Base-by-base conservation (phyloP, 345 rosid genomes). In the Gossypium mustelinum region DNA sequence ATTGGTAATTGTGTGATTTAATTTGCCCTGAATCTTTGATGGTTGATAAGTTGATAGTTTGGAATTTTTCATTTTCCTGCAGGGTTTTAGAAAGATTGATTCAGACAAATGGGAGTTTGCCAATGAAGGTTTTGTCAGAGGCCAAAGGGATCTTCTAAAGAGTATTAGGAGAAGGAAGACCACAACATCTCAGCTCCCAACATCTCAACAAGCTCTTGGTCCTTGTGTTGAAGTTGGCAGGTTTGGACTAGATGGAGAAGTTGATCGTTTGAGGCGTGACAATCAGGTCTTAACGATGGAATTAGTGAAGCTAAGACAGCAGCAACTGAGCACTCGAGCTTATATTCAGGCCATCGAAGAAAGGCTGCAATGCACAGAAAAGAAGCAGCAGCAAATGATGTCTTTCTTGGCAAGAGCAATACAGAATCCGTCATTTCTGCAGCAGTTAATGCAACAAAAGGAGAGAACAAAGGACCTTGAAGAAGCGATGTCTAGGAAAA, bases 1-100 rank as follows among this genome's bases (percentile, higher is more conserved):
- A 45, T 27, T 20, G 59, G 57, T 56, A 17, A 0, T 18, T 18
- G 14, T 70, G 48, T 34, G 47, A 16, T 71, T 54, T 34, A 10
- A 34, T 34, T 52, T 3, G 9, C 6, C 47, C 43, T 17, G 45
- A 51, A 45, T 25, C n/a, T 27, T 69, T 17, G 1, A 9, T 16
- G 34, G 22, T 50, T 68, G 43, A 14, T 50, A 27, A 29, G n/a
- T 27, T 29, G 24, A 27, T 17, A 13, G 9, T 68, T 9, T 17
- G 60, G 17, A 39, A n/a, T 41, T 54, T 34, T 27, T 41, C 17
- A 0, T 48, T 24, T 25, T 56, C 63, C 43, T 77, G 73, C 83
- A 92, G 97, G 94, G 97, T 2, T 94, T 94, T 80, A 85, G 94
- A 72, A 94, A 94, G 87, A 87, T 89, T 7, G 92, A 94, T 75